Base-by-base conservation (phyloP, 495 filamentous ascomycete species). In the Xylaria telfairii region DNA sequence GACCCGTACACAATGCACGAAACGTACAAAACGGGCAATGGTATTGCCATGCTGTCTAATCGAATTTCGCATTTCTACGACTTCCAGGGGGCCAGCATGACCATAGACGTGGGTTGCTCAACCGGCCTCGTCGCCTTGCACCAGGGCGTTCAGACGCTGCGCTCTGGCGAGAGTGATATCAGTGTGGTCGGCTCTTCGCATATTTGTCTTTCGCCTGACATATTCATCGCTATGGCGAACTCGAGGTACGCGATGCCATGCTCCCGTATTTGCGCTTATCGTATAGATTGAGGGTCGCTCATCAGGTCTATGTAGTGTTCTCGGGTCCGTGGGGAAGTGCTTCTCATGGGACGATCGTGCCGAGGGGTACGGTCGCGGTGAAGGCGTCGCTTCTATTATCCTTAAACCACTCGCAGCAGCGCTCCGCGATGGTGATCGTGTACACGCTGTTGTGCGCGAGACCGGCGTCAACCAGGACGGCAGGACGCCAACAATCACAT, bases 101-200 rank as follows among this genome's bases (percentile, higher is more conserved):
- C 88, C 65, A 83, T 93, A 39, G 92, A 94, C 77, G 94, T 92
- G 2, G 92, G 91, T 26, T 95, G 92, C 76, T 94, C 92, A 12
- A 91, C 89, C n/a, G 90, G 89, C 37, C 65, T 82, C 30, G 71
- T 77, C 10, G 74, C 78, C 0, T 42, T 83, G 3, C 82, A 94
- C 13, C 4, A 1, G 34, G 60, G 6, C 5, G 5, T 4, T 9
- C 2, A 3, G 13, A 21, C 2, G 17, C 1, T 49, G 5, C 46
- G 13, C 1, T 9, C 46, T 0, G 13, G 13, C 1, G 46, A 49
- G 0, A 4, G 3, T 2, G n/a, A 21, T n/a, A 9, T 49, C 2
- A n/a, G 6, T 1, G 19, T 49, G 5, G 13, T 2, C 5, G 46
- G 17, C 1, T 19, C 6, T 47, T 47, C 46, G 17, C 1, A 49